These are phyloP conservation scores for Microsporum ferrugineum DNA, from an alignment of 2,329 filamentous ascomycete genomes.

Conservation along the genomic window DNA sequence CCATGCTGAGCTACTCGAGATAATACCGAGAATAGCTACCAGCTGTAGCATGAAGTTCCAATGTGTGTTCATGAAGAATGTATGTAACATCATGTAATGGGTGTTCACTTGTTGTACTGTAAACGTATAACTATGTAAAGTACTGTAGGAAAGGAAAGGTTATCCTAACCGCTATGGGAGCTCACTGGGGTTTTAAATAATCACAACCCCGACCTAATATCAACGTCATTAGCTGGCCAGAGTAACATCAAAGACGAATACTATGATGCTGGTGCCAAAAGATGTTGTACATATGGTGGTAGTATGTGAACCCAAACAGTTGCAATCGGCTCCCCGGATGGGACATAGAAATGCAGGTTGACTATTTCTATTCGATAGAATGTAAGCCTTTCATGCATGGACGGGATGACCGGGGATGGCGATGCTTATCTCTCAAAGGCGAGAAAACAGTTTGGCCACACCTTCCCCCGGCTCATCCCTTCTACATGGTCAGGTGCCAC, in stretches of 20 bases:
- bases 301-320: background rate
- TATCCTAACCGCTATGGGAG: no score
- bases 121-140: background rate
- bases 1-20: constrained; percentile 3
- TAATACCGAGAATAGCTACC: background rate
- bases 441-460: background rate
- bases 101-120: background rate
- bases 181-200: no score
- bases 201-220: no score
- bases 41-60: background rate
- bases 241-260: background rate
- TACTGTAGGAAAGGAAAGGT: no score
- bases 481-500: background rate
- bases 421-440: background rate
- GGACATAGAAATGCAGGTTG: background rate
- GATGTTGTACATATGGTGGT: background rate
- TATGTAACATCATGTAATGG: background rate
- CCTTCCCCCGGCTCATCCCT: background rate
- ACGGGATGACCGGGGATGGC: background rate
- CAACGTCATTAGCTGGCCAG: no score
- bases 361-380: background rate
- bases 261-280: background rate
- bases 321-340: constrained; percentile 6
- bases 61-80: background rate
- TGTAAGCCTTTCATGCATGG: background rate